These are phyloP conservation scores for Paracoccidioides brasiliensis DNA, from an alignment of 2,329 filamentous ascomycete species.

Conservation along the genomic window DNA sequence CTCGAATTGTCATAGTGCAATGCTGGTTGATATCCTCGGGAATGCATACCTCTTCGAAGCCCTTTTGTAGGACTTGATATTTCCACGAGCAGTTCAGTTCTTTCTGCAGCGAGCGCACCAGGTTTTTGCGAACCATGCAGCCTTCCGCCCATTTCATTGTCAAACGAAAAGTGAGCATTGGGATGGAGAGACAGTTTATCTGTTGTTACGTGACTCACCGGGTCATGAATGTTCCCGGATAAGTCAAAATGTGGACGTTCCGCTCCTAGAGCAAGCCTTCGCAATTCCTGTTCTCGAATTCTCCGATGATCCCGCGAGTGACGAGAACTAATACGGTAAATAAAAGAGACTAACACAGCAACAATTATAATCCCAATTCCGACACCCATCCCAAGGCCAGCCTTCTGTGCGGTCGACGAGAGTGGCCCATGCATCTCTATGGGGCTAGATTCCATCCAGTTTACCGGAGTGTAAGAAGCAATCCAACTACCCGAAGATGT, in stretches of 20 bases:
- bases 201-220: not conserved
- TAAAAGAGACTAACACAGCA: slow-evolving; percentile 34
- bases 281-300: slow-evolving; percentile 42
- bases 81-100: slow-evolving; percentile 31
- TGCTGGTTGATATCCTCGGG: slow-evolving; percentile 27
- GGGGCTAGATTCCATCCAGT: slow-evolving; percentile 13
- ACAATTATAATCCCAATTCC: slow-evolving; percentile 48
- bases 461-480: slow-evolving; percentile 42
- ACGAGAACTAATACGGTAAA: slow-evolving; percentile 40
- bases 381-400: slow-evolving; percentile 52
- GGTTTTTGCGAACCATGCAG: slow-evolving; percentile 18
- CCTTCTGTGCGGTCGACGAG: slow-evolving; percentile 29
- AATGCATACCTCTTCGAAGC: slow-evolving; percentile 27
- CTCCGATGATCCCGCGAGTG: slow-evolving; percentile 21
- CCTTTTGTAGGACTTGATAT: slow-evolving; percentile 28
- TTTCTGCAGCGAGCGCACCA: slow-evolving; percentile 24
- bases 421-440: slow-evolving; percentile 13
- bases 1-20: slow-evolving; percentile 38
- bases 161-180: slow-evolving; percentile 20
- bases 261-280: slow-evolving; percentile 39
- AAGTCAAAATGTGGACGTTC: slow-evolving; percentile 36
- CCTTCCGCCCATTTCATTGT: slow-evolving; percentile 11
- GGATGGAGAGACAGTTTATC: slow-evolving; percentile 6
- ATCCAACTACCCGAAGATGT: slow-evolving; percentile 47
- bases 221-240: slow-evolving; percentile 22